These are phyloP conservation scores for Periconia macrospinosa DNA, from an alignment of 2,329 filamentous ascomycete species.

Conservation along the genomic window DNA sequence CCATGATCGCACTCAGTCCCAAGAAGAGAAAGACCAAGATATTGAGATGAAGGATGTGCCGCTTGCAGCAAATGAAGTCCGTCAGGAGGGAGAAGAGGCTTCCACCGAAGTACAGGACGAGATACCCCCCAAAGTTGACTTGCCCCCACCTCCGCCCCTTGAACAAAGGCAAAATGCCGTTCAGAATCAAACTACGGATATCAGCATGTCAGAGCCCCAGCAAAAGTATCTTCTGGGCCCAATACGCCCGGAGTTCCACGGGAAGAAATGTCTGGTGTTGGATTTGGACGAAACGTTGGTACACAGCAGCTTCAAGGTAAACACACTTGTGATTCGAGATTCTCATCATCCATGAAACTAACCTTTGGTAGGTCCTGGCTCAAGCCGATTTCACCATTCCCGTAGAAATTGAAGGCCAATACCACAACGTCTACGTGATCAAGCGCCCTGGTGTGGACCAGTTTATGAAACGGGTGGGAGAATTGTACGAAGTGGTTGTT, in stretches of 20 bases:
- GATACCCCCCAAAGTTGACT: constrained; percentile 46
- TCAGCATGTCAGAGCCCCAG: constrained; percentile 44
- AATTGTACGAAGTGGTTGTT: constrained; percentile 97
- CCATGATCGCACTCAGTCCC: constrained; percentile 53
- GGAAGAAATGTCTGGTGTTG: constrained; percentile 90
- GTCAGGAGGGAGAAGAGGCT: constrained; percentile 40
- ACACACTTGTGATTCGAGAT: constrained; percentile 11
- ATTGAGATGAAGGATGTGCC: constrained; percentile 68
- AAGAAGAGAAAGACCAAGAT: constrained; percentile 55
- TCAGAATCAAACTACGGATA: constrained; percentile 44
- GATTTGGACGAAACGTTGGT: constrained; percentile 97
- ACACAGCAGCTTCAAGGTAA: constrained; percentile 97
- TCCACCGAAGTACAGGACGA: constrained; percentile 25
- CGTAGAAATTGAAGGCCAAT: constrained; percentile 97
- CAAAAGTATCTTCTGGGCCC: constrained; percentile 79
- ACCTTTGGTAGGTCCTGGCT: constrained; percentile 73
- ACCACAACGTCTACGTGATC: constrained; percentile 99
- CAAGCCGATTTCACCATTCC: constrained; percentile 99
- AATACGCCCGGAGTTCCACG: constrained; percentile 75
- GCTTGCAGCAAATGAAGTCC: constrained; percentile 54
- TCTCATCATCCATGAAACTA: not conserved
- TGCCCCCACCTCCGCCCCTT: constrained; percentile 61
- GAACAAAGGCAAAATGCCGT: constrained; percentile 47
- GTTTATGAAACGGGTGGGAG: constrained; percentile 98
- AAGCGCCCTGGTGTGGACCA: constrained; percentile 98